Conservation (phyloP, 768 basidiomycete species). For the Trametes elegans region DNA sequence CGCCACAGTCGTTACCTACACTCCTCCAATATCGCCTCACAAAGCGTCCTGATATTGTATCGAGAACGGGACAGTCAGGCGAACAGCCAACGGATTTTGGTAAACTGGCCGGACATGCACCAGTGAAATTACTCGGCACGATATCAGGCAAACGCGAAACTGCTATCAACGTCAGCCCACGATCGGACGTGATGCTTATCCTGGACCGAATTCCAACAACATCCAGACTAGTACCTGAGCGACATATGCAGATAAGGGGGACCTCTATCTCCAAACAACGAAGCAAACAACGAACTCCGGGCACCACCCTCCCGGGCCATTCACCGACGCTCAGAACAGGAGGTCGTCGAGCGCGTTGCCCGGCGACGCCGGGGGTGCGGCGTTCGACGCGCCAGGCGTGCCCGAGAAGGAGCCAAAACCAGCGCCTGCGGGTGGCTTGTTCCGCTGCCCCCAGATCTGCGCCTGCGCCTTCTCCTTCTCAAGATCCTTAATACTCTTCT, state of each 20-base stretch:
- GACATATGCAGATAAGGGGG: constrained; percentile 2
- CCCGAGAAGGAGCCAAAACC: constrained; percentile 31
- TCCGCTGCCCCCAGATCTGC: constrained; percentile 68
- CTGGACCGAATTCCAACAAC: background rate
- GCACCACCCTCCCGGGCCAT: background rate
- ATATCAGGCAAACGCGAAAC: background rate
- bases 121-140: no score
- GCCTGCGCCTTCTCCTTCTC: constrained; percentile 84
- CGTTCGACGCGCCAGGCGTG: constrained; percentile 18
- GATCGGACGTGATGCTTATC: background rate
- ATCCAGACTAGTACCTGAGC: constrained; percentile 6
- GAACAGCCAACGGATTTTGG: no score
- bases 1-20: constrained; percentile 2
- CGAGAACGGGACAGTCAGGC: no score
- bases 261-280: constrained; percentile 20
- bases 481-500: constrained; percentile 83
- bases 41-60: no score
- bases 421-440: constrained; percentile 24
- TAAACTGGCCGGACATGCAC: no score
- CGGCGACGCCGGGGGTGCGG: constrained; percentile 22
- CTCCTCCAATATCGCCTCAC: background rate
- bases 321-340: constrained; percentile 32
- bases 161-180: background rate
- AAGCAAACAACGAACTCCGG: constrained; percentile 7
- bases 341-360: constrained; percentile 38